Base-by-base conservation (phyloP, 768 basidiomycete species). In the Neoboletus magnificus region DNA sequence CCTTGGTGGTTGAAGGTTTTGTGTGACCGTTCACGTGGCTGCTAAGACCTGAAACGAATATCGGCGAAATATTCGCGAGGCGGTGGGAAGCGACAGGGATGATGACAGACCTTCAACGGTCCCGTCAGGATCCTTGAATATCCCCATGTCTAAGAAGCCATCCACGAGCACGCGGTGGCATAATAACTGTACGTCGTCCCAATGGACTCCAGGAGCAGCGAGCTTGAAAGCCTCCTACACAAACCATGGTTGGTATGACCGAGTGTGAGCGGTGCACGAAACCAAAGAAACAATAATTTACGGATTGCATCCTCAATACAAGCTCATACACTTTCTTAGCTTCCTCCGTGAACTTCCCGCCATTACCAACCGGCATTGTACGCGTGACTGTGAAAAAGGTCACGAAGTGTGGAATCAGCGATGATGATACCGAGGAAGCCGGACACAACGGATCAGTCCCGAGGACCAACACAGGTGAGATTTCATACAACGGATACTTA, bases 281-380 rank as follows among this genome's bases (percentile, higher is more conserved):
- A n/a, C 9, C 35, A 5, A 47, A 36, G 5, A 36, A 15, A 3
- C 1, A 16, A 49, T 1, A 10, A 58, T 74, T 32, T 55, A 90
- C 90, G 70, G 81, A 81, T 67, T 98, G 96, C 94, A 99, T 98
- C 62, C 83, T 82, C 23, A 91, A 76, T 1, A 98, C 96, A 40
- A 97, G 80, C 56, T 86, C 80, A 68, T 97, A 97, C 32, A 99
- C 92, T 3, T 80, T 86, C 29, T 79, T 80, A 0, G 90, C 88
- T 70, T 92, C 89, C 8, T 82, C 73, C 0, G 91, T 89, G 70
- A 95, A 98, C 64, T 82, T 89, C 0, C 96, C 96, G 3, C 87
- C 86, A 63, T 98, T 98, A 0, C 96, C 96, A n/a, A 97, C 84
- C 15, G 91, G 91, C 78, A 89, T 92, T 0, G 89, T 91, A 10